These are phyloP conservation scores for Annulohypoxylon truncatum DNA, from an alignment of 2,329 filamentous ascomycete species.

Conservation along the genomic window DNA sequence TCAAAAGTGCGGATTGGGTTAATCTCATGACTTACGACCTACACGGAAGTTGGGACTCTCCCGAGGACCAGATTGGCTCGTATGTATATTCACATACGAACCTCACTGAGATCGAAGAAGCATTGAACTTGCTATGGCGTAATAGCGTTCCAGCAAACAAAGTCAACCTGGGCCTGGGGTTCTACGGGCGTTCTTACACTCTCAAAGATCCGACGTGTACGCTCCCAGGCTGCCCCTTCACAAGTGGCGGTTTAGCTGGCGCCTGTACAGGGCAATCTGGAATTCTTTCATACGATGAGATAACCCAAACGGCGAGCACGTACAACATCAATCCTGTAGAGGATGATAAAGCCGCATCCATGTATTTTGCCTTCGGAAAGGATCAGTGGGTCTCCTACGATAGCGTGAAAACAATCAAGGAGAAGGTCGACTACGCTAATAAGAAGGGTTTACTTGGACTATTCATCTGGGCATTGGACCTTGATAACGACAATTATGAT, in stretches of 20 bases:
- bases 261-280: constrained; percentile 6
- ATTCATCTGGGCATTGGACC: constrained; percentile 51
- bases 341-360: constrained; percentile 42
- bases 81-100: constrained; percentile 55
- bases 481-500: constrained; percentile 39
- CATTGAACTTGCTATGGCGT: constrained; percentile 57
- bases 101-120: constrained; percentile 54
- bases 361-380: constrained; percentile 45
- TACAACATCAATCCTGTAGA: background rate
- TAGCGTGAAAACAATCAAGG: constrained; percentile 50
- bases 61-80: constrained; percentile 43
- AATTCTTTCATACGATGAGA: background rate
- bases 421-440: constrained; percentile 51
- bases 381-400: constrained; percentile 58
- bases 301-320: background rate
- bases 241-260: constrained; percentile 21
- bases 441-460: constrained; percentile 45
- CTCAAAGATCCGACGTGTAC: constrained; percentile 40
- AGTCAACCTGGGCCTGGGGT: constrained; percentile 54
- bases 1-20: constrained; percentile 49
- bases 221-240: background rate
- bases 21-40: constrained; percentile 56
- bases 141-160: constrained; percentile 53
- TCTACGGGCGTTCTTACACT: constrained; percentile 51
- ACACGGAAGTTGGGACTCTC: constrained; percentile 53